Evolutionary conservation across 306 rosid species (phyloP).

Genomic region (Cajanus cajan): DNA sequence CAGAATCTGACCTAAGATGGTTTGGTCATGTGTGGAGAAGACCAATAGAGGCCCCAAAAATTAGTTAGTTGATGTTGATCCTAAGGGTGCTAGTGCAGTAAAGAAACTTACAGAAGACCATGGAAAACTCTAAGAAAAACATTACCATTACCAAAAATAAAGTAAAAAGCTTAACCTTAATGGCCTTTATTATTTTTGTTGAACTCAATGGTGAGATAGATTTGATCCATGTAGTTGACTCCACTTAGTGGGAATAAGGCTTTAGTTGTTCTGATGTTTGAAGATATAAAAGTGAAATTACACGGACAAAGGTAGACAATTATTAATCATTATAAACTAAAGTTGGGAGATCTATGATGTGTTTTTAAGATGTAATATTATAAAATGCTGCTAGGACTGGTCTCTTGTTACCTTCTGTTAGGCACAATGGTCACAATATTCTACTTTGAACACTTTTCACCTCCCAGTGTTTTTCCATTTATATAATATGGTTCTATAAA

Average conservation of each 20-base stretch:
- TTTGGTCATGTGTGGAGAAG: background rate
- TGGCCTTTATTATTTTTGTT: background rate
- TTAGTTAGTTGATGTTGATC: background rate
- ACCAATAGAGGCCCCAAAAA: background rate
- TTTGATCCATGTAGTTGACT: background rate
- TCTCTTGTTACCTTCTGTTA: conserved; percentile 11
- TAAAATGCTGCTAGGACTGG: background rate
- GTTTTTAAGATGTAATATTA: background rate
- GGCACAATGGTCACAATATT: background rate
- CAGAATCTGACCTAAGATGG: background rate
- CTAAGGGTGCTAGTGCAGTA: background rate
- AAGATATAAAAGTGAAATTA: background rate
- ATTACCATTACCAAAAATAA: background rate
- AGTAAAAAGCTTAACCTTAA: background rate
- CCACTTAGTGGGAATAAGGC: background rate
- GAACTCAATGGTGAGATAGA: background rate
- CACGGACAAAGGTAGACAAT: background rate
- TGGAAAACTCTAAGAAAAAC: background rate
- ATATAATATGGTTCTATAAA: background rate
- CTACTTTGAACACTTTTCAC: background rate
- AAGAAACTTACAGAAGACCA: background rate
- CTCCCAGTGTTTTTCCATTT: background rate
- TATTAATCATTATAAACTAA: conserved; percentile 2
- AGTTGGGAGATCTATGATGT: background rate
- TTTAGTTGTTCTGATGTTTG: background rate